These are phyloP conservation scores for Tolypocladium paradoxum DNA, from an alignment of 2,329 filamentous ascomycete species.

Conservation along the genomic window DNA sequence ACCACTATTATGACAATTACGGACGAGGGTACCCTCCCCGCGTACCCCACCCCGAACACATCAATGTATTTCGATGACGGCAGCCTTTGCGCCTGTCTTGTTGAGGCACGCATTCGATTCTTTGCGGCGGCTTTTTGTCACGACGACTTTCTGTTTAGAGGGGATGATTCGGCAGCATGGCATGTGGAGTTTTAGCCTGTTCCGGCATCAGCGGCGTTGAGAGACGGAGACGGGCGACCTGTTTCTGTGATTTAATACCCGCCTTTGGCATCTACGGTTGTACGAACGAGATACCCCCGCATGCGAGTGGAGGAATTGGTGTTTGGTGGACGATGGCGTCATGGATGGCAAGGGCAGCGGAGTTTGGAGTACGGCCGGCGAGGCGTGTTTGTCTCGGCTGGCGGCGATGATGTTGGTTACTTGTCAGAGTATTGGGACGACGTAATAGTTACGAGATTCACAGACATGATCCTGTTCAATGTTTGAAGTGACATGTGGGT, in stretches of 20 bases:
- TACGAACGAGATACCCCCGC: neutral
- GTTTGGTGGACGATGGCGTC: neutral
- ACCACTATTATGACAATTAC: neutral
- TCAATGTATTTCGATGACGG: neutral
- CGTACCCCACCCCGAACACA: neutral
- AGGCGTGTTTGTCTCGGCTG: neutral
- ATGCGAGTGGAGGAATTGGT: neutral
- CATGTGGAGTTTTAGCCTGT: neutral
- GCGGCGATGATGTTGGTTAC: neutral
- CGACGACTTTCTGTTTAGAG: neutral
- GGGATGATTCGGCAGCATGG: neutral
- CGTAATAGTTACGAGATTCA: neutral
- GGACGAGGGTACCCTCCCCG: neutral
- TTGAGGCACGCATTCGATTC: neutral
- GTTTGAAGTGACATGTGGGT: neutral
- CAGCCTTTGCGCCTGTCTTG: neutral
- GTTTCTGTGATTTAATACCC: neutral
- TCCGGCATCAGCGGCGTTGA: neutral
- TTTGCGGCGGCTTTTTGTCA: neutral
- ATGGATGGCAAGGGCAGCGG: neutral
- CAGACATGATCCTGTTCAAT: neutral
- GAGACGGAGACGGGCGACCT: neutral
- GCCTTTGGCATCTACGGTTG: neutral
- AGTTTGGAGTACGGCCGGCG: neutral
- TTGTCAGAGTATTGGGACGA: neutral